Evolutionary conservation across 345 rosid species (phyloP), one percentile per base, ranked within the genome.

Genomic region (Raphanus raphanistrum): DNA sequence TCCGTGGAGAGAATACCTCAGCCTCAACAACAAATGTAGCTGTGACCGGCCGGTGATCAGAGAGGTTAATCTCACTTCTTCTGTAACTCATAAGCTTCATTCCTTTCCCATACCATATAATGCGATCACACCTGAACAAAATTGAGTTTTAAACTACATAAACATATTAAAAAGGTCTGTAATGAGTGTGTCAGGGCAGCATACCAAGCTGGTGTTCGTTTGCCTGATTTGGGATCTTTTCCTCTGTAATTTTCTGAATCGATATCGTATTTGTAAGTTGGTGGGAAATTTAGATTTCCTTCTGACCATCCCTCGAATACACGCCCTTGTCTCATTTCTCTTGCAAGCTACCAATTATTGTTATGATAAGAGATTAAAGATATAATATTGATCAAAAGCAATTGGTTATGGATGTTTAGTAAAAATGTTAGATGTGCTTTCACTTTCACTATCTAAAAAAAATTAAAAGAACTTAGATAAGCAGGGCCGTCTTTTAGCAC

Each of bases 231-330:
- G 15, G 89, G 86, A 86, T 93, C 90, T 26, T 86, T 54, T 35
- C 77, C 91, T 65, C 94, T 88, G 3, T 93, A 93, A 35, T 82
- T 88, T 33, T 86, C 90, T 35, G 98, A 90, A 81, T 91, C 84
- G 17, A 83, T 25, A 83, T 90, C 92, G 41, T 93, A 93, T 79
- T 93, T 93, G 72, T 93, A 93, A 38, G 98, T 93, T 71, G 98
- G 98, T 32, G 96, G 87, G 10, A 35, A 35, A 50, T 70, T 76
- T 67, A 94, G 65, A 75, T 75, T 17, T 36, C 94, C 98, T 85
- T 94, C 98, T 1, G 86, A 82, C 98, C 98, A 94, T 84, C 98
- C 96, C 76, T 89, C 94, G 75, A 94, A 94, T 8, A 88, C 82
- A 45, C 77, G 83, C 21, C 93, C 96, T 87, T 89, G 88, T 76